Percentiles rank a stretch among this genome's conserved stretches.
Conservation (phyloP, 2,329 filamentous ascomycete genomes). For the Talaromyces sp. region DNA sequence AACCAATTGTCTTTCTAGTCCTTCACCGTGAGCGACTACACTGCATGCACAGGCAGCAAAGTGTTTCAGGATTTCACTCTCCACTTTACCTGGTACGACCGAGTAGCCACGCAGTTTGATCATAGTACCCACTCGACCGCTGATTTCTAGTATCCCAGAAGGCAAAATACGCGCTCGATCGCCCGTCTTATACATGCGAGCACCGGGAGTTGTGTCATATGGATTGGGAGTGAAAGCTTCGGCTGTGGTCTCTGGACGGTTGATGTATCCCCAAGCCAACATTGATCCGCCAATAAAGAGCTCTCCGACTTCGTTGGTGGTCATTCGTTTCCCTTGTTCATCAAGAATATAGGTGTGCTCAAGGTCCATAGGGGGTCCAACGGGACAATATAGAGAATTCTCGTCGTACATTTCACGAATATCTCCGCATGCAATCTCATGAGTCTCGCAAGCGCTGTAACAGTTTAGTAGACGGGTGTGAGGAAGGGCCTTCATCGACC, state of each 20-base stretch:
- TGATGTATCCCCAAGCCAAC: conserved; percentile 73
- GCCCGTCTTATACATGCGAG: conserved; percentile 72
- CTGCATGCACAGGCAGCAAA: conserved; percentile 69
- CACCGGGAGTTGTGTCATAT: conserved; percentile 57
- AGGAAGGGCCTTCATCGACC: conserved; percentile 65
- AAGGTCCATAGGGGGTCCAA: conserved; percentile 66
- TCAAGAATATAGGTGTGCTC: conserved; percentile 70
- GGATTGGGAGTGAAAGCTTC: conserved; percentile 67
- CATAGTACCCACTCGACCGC: conserved; percentile 72
- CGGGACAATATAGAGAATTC: conserved; percentile 67
- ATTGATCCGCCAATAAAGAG: conserved; percentile 72
- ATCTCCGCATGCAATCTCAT: conserved; percentile 75
- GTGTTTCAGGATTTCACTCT: conserved; percentile 67
- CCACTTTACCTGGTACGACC: conserved; percentile 72
- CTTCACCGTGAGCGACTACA: conserved; percentile 71
- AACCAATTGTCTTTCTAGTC: conserved; percentile 69
- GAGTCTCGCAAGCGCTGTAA: conserved; percentile 79
- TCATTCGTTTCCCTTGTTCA: conserved; percentile 63
- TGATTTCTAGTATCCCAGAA: conserved; percentile 69
- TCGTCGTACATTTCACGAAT: conserved; percentile 64
- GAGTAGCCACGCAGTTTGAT: conserved; percentile 78
- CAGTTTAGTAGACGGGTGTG: conserved; percentile 70
- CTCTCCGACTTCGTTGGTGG: conserved; percentile 64
- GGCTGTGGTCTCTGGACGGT: conserved; percentile 72
- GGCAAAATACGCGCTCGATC: conserved; percentile 66